These are phyloP conservation scores for Fusarium solani-melongenae DNA, from an alignment of 2,329 filamentous ascomycete species.

Conservation along the genomic window DNA sequence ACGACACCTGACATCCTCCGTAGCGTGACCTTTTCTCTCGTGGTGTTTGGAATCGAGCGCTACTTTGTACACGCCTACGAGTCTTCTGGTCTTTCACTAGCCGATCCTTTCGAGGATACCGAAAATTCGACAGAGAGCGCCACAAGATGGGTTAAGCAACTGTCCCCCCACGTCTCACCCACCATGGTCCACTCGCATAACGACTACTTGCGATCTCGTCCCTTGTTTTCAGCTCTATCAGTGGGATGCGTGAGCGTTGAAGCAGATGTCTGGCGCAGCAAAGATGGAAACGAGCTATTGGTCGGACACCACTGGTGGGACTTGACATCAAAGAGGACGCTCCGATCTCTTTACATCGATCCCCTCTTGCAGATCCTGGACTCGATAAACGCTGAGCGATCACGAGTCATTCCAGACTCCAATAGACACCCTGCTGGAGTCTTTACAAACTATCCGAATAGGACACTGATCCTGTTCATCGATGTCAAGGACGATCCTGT, in stretches of 20 bases:
- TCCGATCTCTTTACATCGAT: slow-evolving; percentile 70
- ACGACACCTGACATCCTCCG: not conserved
- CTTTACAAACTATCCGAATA: slow-evolving; percentile 62
- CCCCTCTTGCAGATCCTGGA: slow-evolving; percentile 71
- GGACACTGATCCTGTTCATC: slow-evolving; percentile 70
- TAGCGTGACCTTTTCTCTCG: slow-evolving; percentile 24
- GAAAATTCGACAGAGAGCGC: slow-evolving; percentile 21
- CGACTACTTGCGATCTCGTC: slow-evolving; percentile 73
- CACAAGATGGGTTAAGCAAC: slow-evolving; percentile 24
- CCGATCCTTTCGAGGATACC: slow-evolving; percentile 22
- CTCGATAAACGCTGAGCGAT: slow-evolving; percentile 17
- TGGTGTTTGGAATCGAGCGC: slow-evolving; percentile 21
- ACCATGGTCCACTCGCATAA: slow-evolving; percentile 69
- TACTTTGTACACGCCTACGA: slow-evolving; percentile 30
- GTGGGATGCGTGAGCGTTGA: slow-evolving; percentile 72
- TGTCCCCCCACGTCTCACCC: slow-evolving; percentile 31
- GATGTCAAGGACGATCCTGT: slow-evolving; percentile 69
- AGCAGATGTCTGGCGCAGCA: slow-evolving; percentile 72
- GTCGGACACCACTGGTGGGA: slow-evolving; percentile 68
- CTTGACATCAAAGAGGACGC: slow-evolving; percentile 65
- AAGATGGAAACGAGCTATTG: slow-evolving; percentile 61
- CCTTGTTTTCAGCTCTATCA: slow-evolving; percentile 70
- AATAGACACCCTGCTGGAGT: slow-evolving; percentile 56
- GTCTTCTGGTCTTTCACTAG: slow-evolving; percentile 16
- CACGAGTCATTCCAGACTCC: accelerated